Evolutionary conservation across 352 stramenopile genomes (phyloP).

Genomic region (Globisporangium uncinulatum): DNA sequence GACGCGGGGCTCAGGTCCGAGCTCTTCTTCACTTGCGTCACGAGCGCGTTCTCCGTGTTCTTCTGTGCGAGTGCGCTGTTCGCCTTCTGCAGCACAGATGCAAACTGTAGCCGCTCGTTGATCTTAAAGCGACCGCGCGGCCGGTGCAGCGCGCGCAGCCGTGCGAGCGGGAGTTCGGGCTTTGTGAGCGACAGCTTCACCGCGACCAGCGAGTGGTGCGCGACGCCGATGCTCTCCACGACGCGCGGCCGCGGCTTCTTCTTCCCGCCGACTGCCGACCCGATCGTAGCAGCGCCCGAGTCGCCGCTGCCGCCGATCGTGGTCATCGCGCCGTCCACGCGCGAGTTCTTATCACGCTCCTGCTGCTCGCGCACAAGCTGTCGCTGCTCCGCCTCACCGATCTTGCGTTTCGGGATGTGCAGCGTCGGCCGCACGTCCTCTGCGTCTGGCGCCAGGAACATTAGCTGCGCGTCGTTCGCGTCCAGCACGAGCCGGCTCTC

Average conservation of each 20-base stretch:
- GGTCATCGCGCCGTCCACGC: slow-evolving; percentile 66
- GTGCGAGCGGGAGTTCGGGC: slow-evolving; percentile 72
- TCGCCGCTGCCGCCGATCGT: slow-evolving; percentile 71
- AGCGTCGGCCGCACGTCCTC: slow-evolving; percentile 77
- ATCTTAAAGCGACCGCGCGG: slow-evolving; percentile 85
- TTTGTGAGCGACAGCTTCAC: slow-evolving; percentile 86
- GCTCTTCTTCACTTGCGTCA: slow-evolving; percentile 88
- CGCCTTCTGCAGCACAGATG: too few species aligned
- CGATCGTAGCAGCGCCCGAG: too few species aligned
- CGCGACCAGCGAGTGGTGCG: slow-evolving; percentile 80
- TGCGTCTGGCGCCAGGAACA: slow-evolving; percentile 74
- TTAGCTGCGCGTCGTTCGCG: slow-evolving; percentile 74
- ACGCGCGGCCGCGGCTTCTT: slow-evolving; percentile 81
- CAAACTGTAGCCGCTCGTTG: slow-evolving; percentile 54
- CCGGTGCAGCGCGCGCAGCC: slow-evolving; percentile 77
- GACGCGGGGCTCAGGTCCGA: slow-evolving; percentile 72
- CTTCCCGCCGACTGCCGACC: slow-evolving; percentile 59
- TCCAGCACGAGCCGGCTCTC: slow-evolving; percentile 74
- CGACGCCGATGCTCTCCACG: slow-evolving; percentile 79
- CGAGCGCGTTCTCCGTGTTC: slow-evolving; percentile 61
- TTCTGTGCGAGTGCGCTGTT: too few species aligned
- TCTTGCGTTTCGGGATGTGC: slow-evolving; percentile 74
- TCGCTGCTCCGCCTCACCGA: slow-evolving; percentile 69
- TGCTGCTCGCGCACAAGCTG: slow-evolving; percentile 70
- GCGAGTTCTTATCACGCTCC: slow-evolving; percentile 78